Evolutionary conservation across 1,139 yeast genomes (phyloP).

Genomic region (Sugiyamaella pinicola): DNA sequence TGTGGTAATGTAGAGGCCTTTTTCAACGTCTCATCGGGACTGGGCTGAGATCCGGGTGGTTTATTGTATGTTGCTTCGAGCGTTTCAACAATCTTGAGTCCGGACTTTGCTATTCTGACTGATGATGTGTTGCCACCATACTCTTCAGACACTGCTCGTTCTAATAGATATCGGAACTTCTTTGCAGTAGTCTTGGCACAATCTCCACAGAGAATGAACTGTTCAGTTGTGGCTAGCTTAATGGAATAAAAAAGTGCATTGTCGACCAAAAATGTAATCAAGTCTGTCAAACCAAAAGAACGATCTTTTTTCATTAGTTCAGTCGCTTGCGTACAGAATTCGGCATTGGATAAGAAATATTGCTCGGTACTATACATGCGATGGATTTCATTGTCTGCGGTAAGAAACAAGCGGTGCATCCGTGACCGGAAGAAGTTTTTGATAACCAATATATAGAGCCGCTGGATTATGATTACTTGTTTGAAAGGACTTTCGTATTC

Average conservation of each 20-base stretch:
- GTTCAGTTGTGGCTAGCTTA: constrained; percentile 18
- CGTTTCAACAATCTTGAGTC: constrained; percentile 23
- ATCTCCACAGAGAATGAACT: constrained; percentile 17
- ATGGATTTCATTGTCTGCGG: constrained; percentile 10
- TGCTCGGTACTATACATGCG: constrained; percentile 26
- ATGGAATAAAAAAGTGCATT: constrained; percentile 28
- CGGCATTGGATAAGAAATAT: constrained; percentile 23
- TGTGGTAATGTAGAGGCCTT: constrained; percentile 23
- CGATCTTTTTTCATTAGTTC: constrained; percentile 19
- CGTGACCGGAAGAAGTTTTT: constrained; percentile 28
- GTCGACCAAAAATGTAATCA: constrained; percentile 28
- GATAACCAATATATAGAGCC: constrained; percentile 22
- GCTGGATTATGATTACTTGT: constrained; percentile 18
- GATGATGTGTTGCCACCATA: constrained; percentile 13
- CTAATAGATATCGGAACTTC: constrained; percentile 14
- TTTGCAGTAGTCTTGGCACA: constrained; percentile 15
- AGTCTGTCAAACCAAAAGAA: constrained; percentile 23
- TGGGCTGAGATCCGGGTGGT: constrained; percentile 8
- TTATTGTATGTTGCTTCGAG: constrained; percentile 14
- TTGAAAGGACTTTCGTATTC: constrained; percentile 14
- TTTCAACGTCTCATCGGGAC: constrained; percentile 14
- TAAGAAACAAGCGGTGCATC: constrained; percentile 26
- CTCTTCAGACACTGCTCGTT: constrained; percentile 13
- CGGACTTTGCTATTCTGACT: constrained; percentile 21
- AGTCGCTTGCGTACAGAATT: constrained; percentile 21